Conservation (phyloP, 75 land plant genomes). For the Cunninghamia lanceolata region DNA sequence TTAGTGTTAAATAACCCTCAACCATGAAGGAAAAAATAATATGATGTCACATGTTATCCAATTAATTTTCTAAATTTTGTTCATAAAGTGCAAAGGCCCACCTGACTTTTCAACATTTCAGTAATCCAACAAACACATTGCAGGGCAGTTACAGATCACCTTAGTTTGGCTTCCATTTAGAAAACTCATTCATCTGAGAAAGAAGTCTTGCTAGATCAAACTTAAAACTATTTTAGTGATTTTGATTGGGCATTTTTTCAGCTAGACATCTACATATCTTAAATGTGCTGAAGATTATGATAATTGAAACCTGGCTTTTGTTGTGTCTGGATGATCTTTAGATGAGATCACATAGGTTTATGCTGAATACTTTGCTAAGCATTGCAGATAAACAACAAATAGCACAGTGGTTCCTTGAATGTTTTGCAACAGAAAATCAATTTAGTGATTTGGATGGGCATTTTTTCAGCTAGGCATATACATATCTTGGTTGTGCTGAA, state of each 20-base stretch:
- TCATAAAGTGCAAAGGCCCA: neutral
- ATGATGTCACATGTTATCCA: neutral
- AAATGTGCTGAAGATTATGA: neutral
- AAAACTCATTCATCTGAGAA: neutral
- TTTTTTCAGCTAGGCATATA: neutral
- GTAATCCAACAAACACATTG: neutral
- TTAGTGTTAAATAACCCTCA: neutral
- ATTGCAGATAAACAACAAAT: neutral
- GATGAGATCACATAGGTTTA: conserved; percentile 1
- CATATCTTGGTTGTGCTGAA: neutral
- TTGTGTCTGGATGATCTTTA: conserved; percentile 5
- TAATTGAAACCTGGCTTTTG: neutral
- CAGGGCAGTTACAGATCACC: neutral
- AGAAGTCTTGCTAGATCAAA: neutral
- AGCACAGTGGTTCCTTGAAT: neutral
- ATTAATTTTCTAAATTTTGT: neutral
- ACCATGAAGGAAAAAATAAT: neutral
- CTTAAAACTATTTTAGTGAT: neutral
- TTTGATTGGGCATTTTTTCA: neutral
- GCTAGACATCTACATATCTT: neutral
- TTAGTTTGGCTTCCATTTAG: neutral
- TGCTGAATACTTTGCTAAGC: neutral
- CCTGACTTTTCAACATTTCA: neutral
- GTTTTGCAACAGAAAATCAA: neutral
- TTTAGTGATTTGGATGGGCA: neutral